phyloP scores from a whole-genome alignment of 768 basidiomycete genomes.

The Pleurotus platypus region DNA sequence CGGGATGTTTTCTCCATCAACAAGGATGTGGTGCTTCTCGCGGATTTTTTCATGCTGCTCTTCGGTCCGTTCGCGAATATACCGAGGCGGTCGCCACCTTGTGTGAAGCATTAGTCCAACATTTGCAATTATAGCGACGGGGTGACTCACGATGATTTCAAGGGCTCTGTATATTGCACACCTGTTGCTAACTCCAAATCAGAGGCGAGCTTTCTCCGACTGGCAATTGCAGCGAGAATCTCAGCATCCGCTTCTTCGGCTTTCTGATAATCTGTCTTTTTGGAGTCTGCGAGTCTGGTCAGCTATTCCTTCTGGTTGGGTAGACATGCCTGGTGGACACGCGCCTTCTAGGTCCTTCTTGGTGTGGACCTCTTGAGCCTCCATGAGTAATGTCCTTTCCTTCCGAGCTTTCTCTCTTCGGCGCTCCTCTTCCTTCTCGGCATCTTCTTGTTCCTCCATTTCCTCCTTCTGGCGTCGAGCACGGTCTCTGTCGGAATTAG shows the following conservation, averaged over 20 bases:
- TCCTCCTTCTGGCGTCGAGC: conserved; percentile 53
- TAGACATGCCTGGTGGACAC: conserved; percentile 11
- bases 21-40: conserved; percentile 90
- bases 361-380: conserved; percentile 93
- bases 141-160: conserved; percentile 68
- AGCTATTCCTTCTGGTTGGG: neutral
- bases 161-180: conserved; percentile 82
- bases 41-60: conserved; percentile 74
- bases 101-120: conserved; percentile 2
- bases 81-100: conserved; percentile 88
- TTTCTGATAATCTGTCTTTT: conserved; percentile 85
- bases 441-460: conserved; percentile 68
- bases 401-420: conserved; percentile 72
- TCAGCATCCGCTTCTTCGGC: conserved; percentile 87
- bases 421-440: conserved; percentile 75
- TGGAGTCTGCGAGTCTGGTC: conserved; percentile 51
- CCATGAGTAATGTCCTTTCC: conserved; percentile 84
- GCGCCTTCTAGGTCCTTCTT: conserved; percentile 79
- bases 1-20: conserved; percentile 92
- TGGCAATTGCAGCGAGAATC: conserved; percentile 88
- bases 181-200: conserved; percentile 93
- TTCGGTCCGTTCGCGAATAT: conserved; percentile 66
- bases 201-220: conserved; percentile 85
- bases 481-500: conserved; percentile 49
- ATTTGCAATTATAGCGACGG: neutral